Conservation (phyloP, 257 asterid genomes). For the Solanum lycopersicoides region DNA sequence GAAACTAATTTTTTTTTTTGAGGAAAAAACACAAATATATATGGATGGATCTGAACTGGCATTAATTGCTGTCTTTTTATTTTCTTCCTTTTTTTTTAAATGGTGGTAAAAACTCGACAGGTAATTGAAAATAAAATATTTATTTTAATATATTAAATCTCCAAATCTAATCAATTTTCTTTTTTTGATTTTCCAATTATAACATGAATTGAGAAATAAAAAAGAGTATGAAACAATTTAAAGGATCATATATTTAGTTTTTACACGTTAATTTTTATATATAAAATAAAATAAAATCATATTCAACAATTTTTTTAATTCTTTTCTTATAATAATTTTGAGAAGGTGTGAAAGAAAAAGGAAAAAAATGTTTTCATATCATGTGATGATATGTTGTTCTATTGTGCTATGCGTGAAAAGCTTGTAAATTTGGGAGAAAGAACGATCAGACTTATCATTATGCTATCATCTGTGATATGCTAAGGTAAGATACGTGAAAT, state of each 20-base stretch:
- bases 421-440: neutral
- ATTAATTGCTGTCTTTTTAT: neutral
- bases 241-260: neutral
- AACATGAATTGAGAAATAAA: neutral
- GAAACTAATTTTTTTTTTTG: neutral
- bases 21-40: neutral
- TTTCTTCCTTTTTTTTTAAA: neutral
- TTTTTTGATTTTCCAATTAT: neutral
- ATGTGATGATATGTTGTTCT: neutral
- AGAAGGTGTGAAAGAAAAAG: too few species aligned
- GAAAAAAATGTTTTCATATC: neutral
- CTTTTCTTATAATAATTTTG: neutral
- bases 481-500: neutral
- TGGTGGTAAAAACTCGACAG: neutral
- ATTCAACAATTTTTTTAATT: fast-evolving
- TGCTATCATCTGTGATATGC: neutral
- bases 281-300: neutral
- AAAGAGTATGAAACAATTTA: neutral
- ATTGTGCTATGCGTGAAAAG: neutral
- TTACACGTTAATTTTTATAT: neutral
- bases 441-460: neutral
- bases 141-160: neutral
- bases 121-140: neutral
- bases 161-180: neutral
- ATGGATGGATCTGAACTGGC: neutral